Evolutionary conservation across 2,329 filamentous ascomycete species (phyloP).

Genomic region (Rhytidhysteron rufulum): DNA sequence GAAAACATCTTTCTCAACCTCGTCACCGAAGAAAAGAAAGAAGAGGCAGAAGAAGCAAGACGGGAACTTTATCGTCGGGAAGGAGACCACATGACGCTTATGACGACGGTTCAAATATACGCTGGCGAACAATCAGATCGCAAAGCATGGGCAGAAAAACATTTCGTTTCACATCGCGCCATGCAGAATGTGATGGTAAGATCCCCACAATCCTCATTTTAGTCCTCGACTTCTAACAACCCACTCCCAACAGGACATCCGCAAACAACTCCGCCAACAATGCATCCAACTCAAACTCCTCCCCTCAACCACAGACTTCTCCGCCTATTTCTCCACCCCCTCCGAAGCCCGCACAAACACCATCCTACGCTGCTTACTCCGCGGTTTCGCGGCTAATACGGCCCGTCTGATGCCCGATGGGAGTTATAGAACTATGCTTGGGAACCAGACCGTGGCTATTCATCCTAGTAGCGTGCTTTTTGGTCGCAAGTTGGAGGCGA

Average conservation of each 20-base stretch:
- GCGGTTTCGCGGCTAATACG: slow-evolving; percentile 58
- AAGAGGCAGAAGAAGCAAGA: slow-evolving; percentile 54
- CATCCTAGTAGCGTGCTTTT: slow-evolving; percentile 60
- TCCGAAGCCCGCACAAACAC: slow-evolving; percentile 44
- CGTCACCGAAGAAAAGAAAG: slow-evolving; percentile 57
- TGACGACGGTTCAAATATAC: slow-evolving; percentile 59
- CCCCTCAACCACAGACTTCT: slow-evolving; percentile 11
- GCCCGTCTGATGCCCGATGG: slow-evolving; percentile 58
- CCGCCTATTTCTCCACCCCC: slow-evolving; percentile 13
- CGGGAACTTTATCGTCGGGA: slow-evolving; percentile 56
- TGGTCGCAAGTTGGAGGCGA: slow-evolving; percentile 58
- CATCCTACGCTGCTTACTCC: slow-evolving; percentile 56
- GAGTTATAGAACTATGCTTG: slow-evolving; percentile 58
- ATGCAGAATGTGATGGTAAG: slow-evolving; percentile 61
- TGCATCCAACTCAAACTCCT: slow-evolving; percentile 47
- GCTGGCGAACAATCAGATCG: slow-evolving; percentile 55
- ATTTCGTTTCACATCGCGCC: slow-evolving; percentile 59
- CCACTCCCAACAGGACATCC: slow-evolving; percentile 47
- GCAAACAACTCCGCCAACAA: slow-evolving; percentile 58
- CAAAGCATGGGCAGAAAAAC: slow-evolving; percentile 57
- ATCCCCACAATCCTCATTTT: slow-evolving; percentile 1
- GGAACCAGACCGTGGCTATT: slow-evolving; percentile 60
- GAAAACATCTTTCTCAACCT: slow-evolving; percentile 61
- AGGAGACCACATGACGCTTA: slow-evolving; percentile 61
- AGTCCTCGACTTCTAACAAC: background rate